Evolutionary conservation across 257 asterid genomes (phyloP).

Genomic region (Solanum appendiculatum): DNA sequence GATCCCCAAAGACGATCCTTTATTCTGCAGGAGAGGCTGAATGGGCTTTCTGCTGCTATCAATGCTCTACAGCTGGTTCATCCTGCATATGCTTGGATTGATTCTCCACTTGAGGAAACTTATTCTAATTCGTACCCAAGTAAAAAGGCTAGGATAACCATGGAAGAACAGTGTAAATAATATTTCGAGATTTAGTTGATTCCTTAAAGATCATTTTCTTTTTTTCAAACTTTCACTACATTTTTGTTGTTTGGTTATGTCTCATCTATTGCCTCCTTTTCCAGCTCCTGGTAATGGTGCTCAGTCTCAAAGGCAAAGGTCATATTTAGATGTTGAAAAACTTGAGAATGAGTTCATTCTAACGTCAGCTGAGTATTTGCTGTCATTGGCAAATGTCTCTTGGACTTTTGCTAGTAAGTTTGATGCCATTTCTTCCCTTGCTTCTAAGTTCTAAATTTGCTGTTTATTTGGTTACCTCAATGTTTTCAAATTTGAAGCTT

Average conservation of each 20-base stretch:
- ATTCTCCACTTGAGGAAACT: slow-evolving; percentile 40
- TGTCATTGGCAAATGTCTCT: slow-evolving; percentile 54
- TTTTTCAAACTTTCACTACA: not conserved
- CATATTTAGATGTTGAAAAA: slow-evolving; percentile 63
- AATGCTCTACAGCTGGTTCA: slow-evolving; percentile 91
- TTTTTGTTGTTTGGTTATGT: slow-evolving; percentile 3
- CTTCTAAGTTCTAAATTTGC: not conserved
- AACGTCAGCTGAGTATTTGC: slow-evolving; percentile 64
- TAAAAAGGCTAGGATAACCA: slow-evolving; percentile 69
- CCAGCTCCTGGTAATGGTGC: slow-evolving; percentile 52
- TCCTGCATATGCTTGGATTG: slow-evolving; percentile 95
- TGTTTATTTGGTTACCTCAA: not conserved
- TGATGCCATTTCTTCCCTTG: not conserved
- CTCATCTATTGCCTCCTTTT: slow-evolving; percentile 4
- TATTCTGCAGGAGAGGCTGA: slow-evolving; percentile 78
- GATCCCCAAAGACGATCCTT: slow-evolving; percentile 52
- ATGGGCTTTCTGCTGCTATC: slow-evolving; percentile 80
- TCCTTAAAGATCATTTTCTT: not conserved
- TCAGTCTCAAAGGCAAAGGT: slow-evolving; percentile 39
- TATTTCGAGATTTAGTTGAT: not conserved
- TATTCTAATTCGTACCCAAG: slow-evolving; percentile 48
- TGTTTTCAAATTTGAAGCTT: not conserved
- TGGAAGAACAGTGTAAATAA: slow-evolving; percentile 48
- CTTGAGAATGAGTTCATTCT: slow-evolving; percentile 81
- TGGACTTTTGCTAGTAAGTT: slow-evolving; percentile 35